These are phyloP conservation scores for Niveomyces coronatus DNA, from an alignment of 2,329 filamentous ascomycete species.

Conservation along the genomic window DNA sequence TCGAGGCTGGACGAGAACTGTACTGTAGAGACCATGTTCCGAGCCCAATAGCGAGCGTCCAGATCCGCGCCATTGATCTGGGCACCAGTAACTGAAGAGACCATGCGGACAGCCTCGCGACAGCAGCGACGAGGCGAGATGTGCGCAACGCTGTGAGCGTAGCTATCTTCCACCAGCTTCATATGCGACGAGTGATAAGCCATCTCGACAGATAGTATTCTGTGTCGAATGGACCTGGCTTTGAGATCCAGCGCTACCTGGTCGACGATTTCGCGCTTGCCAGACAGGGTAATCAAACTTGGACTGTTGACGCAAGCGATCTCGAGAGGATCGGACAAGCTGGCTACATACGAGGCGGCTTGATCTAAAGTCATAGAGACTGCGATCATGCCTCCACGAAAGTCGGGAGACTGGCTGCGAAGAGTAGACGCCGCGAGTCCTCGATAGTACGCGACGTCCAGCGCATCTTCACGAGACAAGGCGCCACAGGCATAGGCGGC, in stretches of 20 bases:
- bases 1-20: conserved; percentile 31
- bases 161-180: conserved; percentile 26
- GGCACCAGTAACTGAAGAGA: conserved; percentile 30
- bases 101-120: conserved; percentile 20
- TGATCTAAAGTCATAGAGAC: conserved; percentile 24
- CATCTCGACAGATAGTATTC: conserved; percentile 25
- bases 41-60: conserved; percentile 32
- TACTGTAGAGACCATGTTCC: conserved; percentile 35
- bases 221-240: conserved; percentile 22
- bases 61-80: conserved; percentile 18
- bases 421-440: conserved; percentile 26
- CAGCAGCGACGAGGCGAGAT: conserved; percentile 12
- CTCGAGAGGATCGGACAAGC: conserved; percentile 16
- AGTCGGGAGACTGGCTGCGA: conserved; percentile 14
- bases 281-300: conserved; percentile 33
- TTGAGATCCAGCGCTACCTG: conserved; percentile 22
- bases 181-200: conserved; percentile 38
- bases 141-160: conserved; percentile 18
- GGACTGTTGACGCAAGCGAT: conserved; percentile 37
- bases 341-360: conserved; percentile 18
- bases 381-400: conserved; percentile 32
- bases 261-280: conserved; percentile 22
- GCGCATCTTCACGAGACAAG: conserved; percentile 27
- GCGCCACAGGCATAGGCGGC: conserved; percentile 31
- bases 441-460: conserved; percentile 32